phyloP scores from a whole-genome alignment of 2,329 filamentous ascomycete genomes.

The Coniochaeta prunicola region DNA sequence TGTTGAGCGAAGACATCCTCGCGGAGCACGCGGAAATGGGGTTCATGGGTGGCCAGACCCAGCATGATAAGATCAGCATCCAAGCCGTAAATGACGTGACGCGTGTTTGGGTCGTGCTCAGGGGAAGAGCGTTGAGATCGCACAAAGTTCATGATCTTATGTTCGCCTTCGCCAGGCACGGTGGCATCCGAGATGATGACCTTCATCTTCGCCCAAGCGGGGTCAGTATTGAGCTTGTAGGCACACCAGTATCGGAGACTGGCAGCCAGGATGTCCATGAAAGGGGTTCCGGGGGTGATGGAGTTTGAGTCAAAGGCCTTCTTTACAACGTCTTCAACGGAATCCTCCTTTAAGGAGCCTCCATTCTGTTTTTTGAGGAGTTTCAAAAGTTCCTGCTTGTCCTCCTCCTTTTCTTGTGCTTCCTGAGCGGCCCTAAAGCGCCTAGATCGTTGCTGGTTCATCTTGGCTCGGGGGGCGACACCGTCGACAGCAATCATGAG shows the following conservation, averaged over 20 bases:
- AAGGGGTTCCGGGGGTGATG: constrained; percentile 94
- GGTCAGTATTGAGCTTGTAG: constrained; percentile 96
- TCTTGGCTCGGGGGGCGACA: constrained; percentile 94
- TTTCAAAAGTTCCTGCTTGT: constrained; percentile 82
- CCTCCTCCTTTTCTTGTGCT: constrained; percentile 85
- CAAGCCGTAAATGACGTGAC: constrained; percentile 95
- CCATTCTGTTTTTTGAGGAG: constrained; percentile 73
- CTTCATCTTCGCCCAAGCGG: constrained; percentile 91
- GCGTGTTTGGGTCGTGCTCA: constrained; percentile 91
- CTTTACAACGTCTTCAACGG: constrained; percentile 57
- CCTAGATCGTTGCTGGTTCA: constrained; percentile 97
- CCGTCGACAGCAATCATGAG: constrained; percentile 98
- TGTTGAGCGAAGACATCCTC: constrained; percentile 96
- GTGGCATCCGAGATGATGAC: constrained; percentile 98
- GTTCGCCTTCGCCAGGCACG: constrained; percentile 94
- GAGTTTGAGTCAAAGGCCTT: constrained; percentile 86
- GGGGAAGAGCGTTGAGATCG: constrained; percentile 86
- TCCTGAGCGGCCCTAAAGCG: constrained; percentile 93
- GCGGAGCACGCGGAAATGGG: constrained; percentile 89
- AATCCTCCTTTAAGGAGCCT: constrained; percentile 54
- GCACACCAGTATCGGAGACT: constrained; percentile 94
- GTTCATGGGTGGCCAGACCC: constrained; percentile 92
- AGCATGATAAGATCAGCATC: constrained; percentile 99
- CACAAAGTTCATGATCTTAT: constrained; percentile 99
- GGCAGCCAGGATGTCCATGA: constrained; percentile 91